phyloP scores from a whole-genome alignment of 345 rosid species.

The Gossypium sturtianum region DNA sequence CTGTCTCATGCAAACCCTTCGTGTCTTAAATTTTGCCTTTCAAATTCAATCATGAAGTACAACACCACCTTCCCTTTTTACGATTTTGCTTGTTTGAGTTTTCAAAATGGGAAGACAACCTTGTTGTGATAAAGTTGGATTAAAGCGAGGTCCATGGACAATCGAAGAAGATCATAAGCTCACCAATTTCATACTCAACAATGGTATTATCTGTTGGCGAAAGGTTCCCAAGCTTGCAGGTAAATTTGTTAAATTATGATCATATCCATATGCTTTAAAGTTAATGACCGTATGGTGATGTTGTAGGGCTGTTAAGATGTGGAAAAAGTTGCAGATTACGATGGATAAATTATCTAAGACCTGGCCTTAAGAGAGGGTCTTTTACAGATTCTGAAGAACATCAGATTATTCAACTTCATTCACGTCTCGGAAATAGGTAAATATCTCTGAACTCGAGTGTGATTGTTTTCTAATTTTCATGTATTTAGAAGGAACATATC shows the following conservation, averaged over 20 bases:
- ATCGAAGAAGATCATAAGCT: conserved; percentile 94
- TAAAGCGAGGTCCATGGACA: conserved; percentile 96
- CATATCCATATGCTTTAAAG: no score
- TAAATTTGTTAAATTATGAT: conserved; percentile 4
- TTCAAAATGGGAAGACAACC: conserved; percentile 75
- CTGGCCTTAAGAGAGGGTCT: conserved; percentile 76
- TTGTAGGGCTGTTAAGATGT: conserved; percentile 71
- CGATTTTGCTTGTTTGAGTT: no score
- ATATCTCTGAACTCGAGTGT: no score
- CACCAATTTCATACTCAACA: conserved; percentile 66
- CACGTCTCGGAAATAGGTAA: conserved; percentile 76
- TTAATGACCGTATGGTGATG: not conserved
- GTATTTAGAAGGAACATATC: no score
- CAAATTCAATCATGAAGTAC: no score
- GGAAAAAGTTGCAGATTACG: conserved; percentile 91
- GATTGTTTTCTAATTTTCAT: no score
- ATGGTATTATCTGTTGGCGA: conserved; percentile 94
- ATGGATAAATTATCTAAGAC: conserved; percentile 93
- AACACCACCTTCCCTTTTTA: no score
- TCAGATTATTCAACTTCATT: conserved; percentile 74
- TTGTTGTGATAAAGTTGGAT: conserved; percentile 87
- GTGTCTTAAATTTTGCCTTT: no score
- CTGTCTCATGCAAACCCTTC: no score
- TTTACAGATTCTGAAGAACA: conserved; percentile 79
- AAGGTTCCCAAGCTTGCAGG: conserved; percentile 92